Percentiles rank a stretch among this genome's conserved stretches.
Conservation (phyloP, 257 asterid genomes). For the Fraxinus cuspidata region DNA sequence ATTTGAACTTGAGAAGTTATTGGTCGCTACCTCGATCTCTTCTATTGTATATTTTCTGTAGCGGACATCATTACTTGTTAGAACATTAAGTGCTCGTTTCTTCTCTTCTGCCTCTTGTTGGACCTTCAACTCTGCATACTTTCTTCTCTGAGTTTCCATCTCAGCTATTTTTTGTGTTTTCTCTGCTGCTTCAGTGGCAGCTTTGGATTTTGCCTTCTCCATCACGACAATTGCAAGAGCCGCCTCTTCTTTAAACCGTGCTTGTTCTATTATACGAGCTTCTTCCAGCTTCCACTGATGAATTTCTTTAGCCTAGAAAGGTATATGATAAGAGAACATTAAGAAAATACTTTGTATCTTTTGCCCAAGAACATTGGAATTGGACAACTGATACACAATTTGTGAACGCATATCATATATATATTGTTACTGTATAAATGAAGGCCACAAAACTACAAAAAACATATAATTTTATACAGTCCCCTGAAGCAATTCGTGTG, state of each 20-base stretch:
- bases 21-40: constrained; percentile 66
- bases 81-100: constrained; percentile 47
- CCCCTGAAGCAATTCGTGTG: neutral
- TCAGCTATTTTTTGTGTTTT: constrained; percentile 74
- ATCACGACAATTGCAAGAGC: constrained; percentile 53
- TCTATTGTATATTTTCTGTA: constrained; percentile 65
- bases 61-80: constrained; percentile 51
- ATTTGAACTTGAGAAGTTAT: constrained; percentile 44
- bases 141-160: constrained; percentile 64
- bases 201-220: constrained; percentile 74
- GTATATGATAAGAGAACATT: neutral
- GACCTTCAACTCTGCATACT: constrained; percentile 59
- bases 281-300: constrained; percentile 48
- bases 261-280: constrained; percentile 48
- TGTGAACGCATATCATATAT: neutral
- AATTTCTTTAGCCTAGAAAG: constrained; percentile 52
- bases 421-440: neutral
- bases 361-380: neutral
- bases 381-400: neutral
- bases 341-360: neutral
- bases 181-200: constrained; percentile 75
- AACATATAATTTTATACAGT: neutral
- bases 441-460: too few relatives aligned
- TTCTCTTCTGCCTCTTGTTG: constrained; percentile 58
- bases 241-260: constrained; percentile 52